Evolutionary conservation across 805 yeast species (phyloP).

Genomic region (Scheffersomyces coipomensis): DNA sequence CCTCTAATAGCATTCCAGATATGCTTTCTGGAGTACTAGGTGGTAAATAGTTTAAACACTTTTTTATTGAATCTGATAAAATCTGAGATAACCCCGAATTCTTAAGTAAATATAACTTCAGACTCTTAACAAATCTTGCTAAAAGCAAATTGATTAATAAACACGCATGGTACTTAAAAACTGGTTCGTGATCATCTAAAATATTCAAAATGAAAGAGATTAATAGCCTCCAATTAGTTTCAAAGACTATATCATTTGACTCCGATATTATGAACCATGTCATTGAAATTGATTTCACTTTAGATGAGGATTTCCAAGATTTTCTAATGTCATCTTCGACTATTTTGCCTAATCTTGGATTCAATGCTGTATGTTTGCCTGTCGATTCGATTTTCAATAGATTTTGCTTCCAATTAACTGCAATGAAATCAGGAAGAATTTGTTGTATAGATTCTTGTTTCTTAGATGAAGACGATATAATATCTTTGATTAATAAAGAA

Average conservation of each 20-base stretch:
- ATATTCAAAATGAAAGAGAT: conserved; percentile 33
- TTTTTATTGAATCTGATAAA: not conserved
- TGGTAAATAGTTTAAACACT: conserved; percentile 27
- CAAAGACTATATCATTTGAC: not conserved
- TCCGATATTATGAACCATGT: conserved; percentile 20
- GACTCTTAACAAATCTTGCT: not conserved
- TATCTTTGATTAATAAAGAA: conserved; percentile 6
- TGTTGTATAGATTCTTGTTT: not conserved
- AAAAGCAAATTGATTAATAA: not conserved
- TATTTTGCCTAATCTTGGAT: conserved; percentile 21
- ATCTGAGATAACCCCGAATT: not conserved
- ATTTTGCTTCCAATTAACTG: conserved; percentile 1
- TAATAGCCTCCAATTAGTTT: conserved; percentile 20
- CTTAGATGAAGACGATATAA: not conserved
- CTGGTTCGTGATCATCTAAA: conserved; percentile 31
- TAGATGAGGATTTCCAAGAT: conserved; percentile 21
- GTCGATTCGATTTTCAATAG: not conserved
- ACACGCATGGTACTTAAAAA: conserved; percentile 22
- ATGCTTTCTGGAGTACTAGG: conserved; percentile 4
- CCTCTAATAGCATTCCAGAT: conserved; percentile 15
- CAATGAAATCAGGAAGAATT: conserved; percentile 1
- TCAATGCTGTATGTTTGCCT: conserved; percentile 5
- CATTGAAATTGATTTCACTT: conserved; percentile 24
- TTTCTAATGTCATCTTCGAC: conserved; percentile 21
- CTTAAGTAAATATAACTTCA: not conserved